These are phyloP conservation scores for Rhizodiscina lignyota DNA, from an alignment of 495 filamentous ascomycete species.

Conservation along the genomic window DNA sequence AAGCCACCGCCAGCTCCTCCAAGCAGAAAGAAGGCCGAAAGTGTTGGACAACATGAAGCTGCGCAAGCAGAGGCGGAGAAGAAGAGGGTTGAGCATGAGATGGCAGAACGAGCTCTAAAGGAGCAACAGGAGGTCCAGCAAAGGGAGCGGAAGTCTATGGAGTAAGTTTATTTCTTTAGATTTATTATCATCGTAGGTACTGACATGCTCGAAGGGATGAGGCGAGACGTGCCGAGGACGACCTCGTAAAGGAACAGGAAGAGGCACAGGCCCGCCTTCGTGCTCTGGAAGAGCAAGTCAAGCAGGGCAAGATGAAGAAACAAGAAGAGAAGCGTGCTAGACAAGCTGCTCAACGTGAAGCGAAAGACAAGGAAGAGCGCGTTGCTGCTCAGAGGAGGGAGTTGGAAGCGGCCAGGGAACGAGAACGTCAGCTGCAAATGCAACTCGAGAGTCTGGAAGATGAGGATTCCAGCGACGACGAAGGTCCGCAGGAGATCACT, in stretches of 20 bases:
- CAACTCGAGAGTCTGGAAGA: conserved; percentile 73
- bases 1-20: conserved; percentile 76
- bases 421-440: conserved; percentile 71
- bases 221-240: conserved; percentile 58
- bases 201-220: conserved; percentile 44
- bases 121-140: conserved; percentile 69
- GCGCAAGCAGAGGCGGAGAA: conserved; percentile 24
- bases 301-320: conserved; percentile 90
- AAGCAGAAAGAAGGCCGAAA: conserved; percentile 52
- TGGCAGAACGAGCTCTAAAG: conserved; percentile 35
- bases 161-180: conserved; percentile 45
- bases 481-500: conserved; percentile 64
- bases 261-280: conserved; percentile 67
- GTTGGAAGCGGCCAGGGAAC: conserved; percentile 75
- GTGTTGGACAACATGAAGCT: conserved; percentile 31
- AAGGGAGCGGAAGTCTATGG: conserved; percentile 53
- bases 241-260: conserved; percentile 61
- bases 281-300: conserved; percentile 85
- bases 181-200: not conserved
- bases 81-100: conserved; percentile 24
- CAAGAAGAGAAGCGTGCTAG: conserved; percentile 84
- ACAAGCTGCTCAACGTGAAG: conserved; percentile 71
- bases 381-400: conserved; percentile 78
- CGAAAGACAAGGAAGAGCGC: conserved; percentile 76
- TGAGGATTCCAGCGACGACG: conserved; percentile 70